phyloP scores from a whole-genome alignment of 805 yeast genomes.

The Ogataea nakhonphanomensis region DNA sequence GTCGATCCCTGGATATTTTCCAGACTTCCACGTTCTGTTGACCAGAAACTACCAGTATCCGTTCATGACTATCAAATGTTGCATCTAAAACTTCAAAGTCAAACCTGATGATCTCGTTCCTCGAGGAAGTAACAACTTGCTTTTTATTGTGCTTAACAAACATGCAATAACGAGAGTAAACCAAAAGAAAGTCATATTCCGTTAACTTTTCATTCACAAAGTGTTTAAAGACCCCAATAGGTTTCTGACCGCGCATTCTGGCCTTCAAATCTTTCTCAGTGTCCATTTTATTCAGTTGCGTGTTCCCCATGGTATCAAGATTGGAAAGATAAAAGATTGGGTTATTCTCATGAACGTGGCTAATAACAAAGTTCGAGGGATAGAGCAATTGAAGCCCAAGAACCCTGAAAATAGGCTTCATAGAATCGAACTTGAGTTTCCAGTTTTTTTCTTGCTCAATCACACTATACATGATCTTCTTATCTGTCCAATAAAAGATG shows the following conservation, averaged over 20 bases:
- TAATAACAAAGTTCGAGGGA: constrained; percentile 30
- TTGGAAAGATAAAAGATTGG: constrained; percentile 31
- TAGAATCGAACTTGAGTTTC: constrained; percentile 25
- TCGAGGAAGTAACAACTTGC: constrained; percentile 20
- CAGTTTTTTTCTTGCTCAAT: constrained; percentile 27
- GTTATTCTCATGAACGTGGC: constrained; percentile 24
- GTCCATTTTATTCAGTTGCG: constrained; percentile 22
- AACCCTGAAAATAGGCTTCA: constrained; percentile 28
- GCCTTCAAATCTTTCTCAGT: constrained; percentile 26
- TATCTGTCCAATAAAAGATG: constrained; percentile 52
- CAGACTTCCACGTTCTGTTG: constrained; percentile 28
- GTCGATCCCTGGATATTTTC: constrained; percentile 21
- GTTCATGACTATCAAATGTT: constrained; percentile 27
- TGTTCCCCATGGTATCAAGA: constrained; percentile 27
- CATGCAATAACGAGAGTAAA: constrained; percentile 28
- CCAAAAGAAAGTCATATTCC: constrained; percentile 29
- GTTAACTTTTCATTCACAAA: constrained; percentile 12
- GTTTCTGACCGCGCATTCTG: constrained; percentile 25
- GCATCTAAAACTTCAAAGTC: constrained; percentile 27
- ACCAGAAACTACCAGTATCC: constrained; percentile 23
- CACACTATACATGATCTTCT: constrained; percentile 36
- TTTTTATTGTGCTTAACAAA: constrained; percentile 25
- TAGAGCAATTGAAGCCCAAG: constrained; percentile 23
- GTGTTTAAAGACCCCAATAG: constrained; percentile 28
- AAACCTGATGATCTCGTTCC: constrained; percentile 27